Conservation (phyloP, 805 yeast species). For the Zygoascus biomembranicola region DNA sequence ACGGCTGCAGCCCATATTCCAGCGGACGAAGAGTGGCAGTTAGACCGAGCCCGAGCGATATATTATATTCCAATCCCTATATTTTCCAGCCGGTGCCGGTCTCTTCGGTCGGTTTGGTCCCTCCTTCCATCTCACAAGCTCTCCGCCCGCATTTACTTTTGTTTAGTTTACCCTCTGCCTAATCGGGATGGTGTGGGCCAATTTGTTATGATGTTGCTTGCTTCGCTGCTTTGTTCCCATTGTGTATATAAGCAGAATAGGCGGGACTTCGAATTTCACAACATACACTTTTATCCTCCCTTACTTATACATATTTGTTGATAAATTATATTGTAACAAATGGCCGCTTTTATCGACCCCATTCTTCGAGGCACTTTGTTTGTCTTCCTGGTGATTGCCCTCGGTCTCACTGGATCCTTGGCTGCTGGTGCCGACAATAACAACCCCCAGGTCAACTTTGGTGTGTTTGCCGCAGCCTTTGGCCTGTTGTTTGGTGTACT, state of each 20-base stretch:
- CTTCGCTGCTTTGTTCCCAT: not conserved
- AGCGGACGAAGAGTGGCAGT: too few relatives aligned
- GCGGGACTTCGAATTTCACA: not conserved
- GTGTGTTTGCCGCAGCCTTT: conserved; percentile 78
- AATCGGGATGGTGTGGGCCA: not conserved
- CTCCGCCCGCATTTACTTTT: too few relatives aligned
- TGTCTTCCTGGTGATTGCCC: conserved; percentile 62
- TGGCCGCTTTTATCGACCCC: conserved; percentile 47
- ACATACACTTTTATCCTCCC: not conserved
- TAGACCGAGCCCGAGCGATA: too few relatives aligned
- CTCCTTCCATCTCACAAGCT: too few relatives aligned
- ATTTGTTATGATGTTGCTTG: not conserved
- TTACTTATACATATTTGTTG: not conserved
- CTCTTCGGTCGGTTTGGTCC: not conserved
- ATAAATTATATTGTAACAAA: conserved; percentile 1
- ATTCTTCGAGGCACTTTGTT: conserved; percentile 69
- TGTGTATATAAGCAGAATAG: not conserved
- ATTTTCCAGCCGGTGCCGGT: too few relatives aligned
- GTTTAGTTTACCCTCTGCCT: not conserved
- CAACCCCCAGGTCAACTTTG: conserved; percentile 79
- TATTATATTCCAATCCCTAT: too few relatives aligned
- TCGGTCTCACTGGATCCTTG: conserved; percentile 87
- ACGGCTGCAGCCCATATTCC: too few relatives aligned
- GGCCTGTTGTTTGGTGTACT: conserved; percentile 73
- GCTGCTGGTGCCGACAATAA: conserved; percentile 43